These are phyloP conservation scores for Metschnikowia lunata DNA, from an alignment of 805 yeast genomes.

Conservation along the genomic window DNA sequence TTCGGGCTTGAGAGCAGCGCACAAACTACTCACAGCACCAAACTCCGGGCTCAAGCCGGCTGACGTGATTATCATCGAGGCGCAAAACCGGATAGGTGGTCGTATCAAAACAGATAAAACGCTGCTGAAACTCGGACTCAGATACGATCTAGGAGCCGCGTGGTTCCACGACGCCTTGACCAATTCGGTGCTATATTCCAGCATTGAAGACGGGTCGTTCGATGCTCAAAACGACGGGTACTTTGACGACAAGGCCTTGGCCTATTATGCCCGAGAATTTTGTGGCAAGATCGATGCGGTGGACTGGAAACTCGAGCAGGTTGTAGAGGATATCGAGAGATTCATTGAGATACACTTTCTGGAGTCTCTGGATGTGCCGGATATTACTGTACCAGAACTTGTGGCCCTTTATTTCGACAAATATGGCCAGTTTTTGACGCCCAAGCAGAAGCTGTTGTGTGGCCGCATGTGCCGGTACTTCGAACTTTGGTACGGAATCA, in stretches of 20 bases:
- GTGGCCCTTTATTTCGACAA: conserved; percentile 44
- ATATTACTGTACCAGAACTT: conserved; percentile 50
- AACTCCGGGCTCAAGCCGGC: conserved; percentile 12
- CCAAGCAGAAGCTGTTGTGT: conserved; percentile 47
- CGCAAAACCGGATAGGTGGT: conserved; percentile 24
- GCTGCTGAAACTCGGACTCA: conserved; percentile 17
- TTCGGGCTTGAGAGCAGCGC: conserved; percentile 24
- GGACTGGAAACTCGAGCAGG: conserved; percentile 25
- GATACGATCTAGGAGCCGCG: conserved; percentile 74
- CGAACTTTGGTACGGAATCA: conserved; percentile 80
- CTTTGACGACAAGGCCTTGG: conserved; percentile 45
- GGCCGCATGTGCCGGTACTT: conserved; percentile 51
- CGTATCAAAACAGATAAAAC: conserved; percentile 17
- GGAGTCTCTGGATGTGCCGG: conserved; percentile 45
- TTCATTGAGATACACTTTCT: conserved; percentile 55
- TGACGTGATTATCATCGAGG: conserved; percentile 22
- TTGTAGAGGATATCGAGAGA: conserved; percentile 54
- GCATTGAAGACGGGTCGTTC: conserved; percentile 21
- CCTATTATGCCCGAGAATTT: conserved; percentile 22
- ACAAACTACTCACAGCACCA: conserved; percentile 19
- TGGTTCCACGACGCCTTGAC: conserved; percentile 85
- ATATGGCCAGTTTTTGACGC: conserved; percentile 44
- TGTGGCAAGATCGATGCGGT: conserved; percentile 32
- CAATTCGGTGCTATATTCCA: conserved; percentile 59
- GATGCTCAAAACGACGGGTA: conserved; percentile 27